Base-by-base conservation (phyloP, 495 filamentous ascomycete genomes). In the Parmelia sp. region DNA sequence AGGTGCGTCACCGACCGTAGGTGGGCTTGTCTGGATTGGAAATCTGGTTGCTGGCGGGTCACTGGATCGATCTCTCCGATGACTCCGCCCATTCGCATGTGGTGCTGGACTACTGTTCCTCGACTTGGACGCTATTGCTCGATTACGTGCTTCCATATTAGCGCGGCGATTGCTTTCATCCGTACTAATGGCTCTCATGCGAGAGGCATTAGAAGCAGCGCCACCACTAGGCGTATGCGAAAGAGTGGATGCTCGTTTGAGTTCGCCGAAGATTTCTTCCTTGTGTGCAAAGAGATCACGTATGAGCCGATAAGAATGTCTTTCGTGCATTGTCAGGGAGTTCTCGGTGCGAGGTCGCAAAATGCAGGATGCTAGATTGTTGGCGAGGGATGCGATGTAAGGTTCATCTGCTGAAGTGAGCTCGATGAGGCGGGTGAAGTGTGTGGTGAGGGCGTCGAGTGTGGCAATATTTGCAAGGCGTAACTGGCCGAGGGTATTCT, bases 391-490 rank as follows among this genome's bases (percentile, higher is more conserved):
- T 57, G 88, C 71, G 63, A 96, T 76, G 73, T 91, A 97, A 58
- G 86, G 78, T 74, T 97, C 94, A 66, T 96, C 93, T 57, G 94
- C 94, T 42, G 92, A 96, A 9, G 94, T 99, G 62, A 97, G 82
- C 69, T 99, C 95, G 73, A 99, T 92, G 66, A 99, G 79, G 64
- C 95, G 90, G 19, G 94, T 96, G 74, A 97, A 97, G 76, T 99
- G 94, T 62, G 96, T 97, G 80, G 92, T 95, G 73, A 96, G 87
- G 56, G 95, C 94, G 76, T 99, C 94, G 71, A 99, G 88, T 37
- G 94, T 97, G 63, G 94, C 94, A 73, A 99, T 97, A 72, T 99
- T 99, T 66, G 94, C 91, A 45, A 99, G 86, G 45, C 93, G 90
- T 51, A 99, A 83, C 73, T 96, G 92, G 53, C 91, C 92, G 67